Percentiles rank a stretch among this genome's conserved stretches.
Evolutionary conservation across 495 filamentous ascomycete species (phyloP).

Genomic region (Neurospora sp.): DNA sequence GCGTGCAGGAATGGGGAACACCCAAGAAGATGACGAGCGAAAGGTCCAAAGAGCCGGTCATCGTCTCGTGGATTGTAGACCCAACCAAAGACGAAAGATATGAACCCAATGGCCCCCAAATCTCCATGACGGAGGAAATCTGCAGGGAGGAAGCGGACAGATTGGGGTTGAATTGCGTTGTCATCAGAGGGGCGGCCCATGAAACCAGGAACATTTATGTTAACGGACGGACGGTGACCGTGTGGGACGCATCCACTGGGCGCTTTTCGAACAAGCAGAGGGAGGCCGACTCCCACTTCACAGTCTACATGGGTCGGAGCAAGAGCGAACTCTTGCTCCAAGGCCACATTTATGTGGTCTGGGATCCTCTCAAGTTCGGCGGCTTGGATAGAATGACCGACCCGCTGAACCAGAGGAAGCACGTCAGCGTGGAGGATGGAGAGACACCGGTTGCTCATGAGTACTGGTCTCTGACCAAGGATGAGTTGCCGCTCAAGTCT

Average conservation of each 20-base stretch:
- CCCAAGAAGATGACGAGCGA: no score
- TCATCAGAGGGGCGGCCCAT: no score
- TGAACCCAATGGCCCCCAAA: no score
- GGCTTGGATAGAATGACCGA: not conserved
- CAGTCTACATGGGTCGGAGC: fast-evolving
- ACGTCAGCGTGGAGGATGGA: not conserved
- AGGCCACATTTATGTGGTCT: not conserved
- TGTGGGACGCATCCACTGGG: not conserved
- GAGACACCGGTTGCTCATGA: not conserved
- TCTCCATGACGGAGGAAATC: no score
- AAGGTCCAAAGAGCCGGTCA: no score
- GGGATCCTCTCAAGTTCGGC: not conserved
- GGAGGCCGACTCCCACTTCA: not conserved
- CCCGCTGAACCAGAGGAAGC: not conserved
- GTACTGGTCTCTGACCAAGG: no score
- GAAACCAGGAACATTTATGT: not conserved
- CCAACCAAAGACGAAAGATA: no score
- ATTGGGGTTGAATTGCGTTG: no score
- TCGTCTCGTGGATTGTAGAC: no score
- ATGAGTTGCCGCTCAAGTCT: no score
- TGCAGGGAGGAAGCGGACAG: no score
- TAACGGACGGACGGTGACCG: not conserved
- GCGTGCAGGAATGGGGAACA: no score
- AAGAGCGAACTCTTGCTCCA: not conserved
- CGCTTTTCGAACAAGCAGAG: not conserved